Evolutionary conservation across 1,284 basidiomycete genomes (phyloP), one percentile per base, ranked within the genome.

Genomic region (Puccinia triticina): DNA sequence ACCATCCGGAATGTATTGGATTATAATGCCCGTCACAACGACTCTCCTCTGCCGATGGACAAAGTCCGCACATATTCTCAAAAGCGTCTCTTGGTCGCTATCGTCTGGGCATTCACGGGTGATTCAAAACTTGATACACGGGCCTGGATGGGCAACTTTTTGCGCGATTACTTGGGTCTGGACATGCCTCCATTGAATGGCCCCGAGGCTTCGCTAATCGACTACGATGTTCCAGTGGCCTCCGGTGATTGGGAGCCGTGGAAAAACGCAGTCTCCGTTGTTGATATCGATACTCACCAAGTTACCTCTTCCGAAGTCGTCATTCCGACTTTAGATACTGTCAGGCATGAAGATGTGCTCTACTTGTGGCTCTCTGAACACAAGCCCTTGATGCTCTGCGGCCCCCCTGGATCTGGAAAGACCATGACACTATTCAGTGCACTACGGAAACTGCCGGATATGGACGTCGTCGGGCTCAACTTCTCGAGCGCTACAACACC

Each of bases 361-460:
- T 99, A 99, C 88, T 97, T 95, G 0, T 99, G 96, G 96, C 89
- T 99, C 1, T 96, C 95, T 0, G 98, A 99, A 87, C 96, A 99
- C 89, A 98, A 98, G 87, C 98, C 97, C 7, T 90, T 99, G 81
- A 94, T 99, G 91, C 91, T 99, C 32, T 99, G 97, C 87, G 97
- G 97, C 71, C 97, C 97, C 85, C 97, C 97, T 10, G 97, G 97
- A 86, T 98, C 96, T 34, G 97, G 97, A 57, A 99, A 99, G 89
- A 99, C 97, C 5, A 99, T 99, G 97, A 99, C 98, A 0, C 89
- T 99, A n/a, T 98, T 99, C 89, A 97, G 95, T 84, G 97, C 98
- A 5, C 90, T 99, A 48, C 92, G 97, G 82, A 99, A 99, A 88
- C 90, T 99, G 66, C 95, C 96, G 3, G 95, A 99, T 87, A 95